phyloP scores from a whole-genome alignment of 1,284 basidiomycete genomes.

The Leucoagaricus sp. region DNA sequence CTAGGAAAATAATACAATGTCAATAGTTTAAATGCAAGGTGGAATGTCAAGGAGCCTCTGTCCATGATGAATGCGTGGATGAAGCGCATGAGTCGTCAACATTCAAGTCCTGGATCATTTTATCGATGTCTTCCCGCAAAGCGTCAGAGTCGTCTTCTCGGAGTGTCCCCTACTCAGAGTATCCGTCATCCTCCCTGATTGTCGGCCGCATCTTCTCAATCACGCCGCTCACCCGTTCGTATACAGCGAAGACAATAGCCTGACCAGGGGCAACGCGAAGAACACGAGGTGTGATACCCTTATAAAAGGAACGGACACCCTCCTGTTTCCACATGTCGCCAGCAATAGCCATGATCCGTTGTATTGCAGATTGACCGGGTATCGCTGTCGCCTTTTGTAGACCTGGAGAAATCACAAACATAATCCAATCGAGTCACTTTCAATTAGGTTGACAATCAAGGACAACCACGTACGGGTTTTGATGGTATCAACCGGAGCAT shows the following conservation, averaged over 20 bases:
- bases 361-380: slow-evolving; percentile 77
- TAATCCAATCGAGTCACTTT: background rate
- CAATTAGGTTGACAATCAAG: slow-evolving; percentile 1
- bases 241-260: slow-evolving; percentile 89
- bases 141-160: too few relatives aligned
- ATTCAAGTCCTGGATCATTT: background rate
- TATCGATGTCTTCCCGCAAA: background rate
- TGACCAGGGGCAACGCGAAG: slow-evolving; percentile 95
- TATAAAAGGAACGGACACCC: slow-evolving; percentile 90
- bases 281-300: slow-evolving; percentile 96
- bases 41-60: background rate
- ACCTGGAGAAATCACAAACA: slow-evolving; percentile 40
- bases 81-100: background rate
- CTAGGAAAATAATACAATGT: background rate
- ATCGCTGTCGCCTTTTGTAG: slow-evolving; percentile 83
- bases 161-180: slow-evolving; percentile 55
- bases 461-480: slow-evolving; percentile 78
- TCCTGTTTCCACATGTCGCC: slow-evolving; percentile 93
- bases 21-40: background rate
- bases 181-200: slow-evolving; percentile 54
- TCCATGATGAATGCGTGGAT: background rate
- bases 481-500: slow-evolving; percentile 97
- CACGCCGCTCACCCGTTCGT: slow-evolving; percentile 77
- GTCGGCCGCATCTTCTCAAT: slow-evolving; percentile 73
- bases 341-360: slow-evolving; percentile 81